A percentile compares a stretch with the other conserved stretches of the same genome.
Evolutionary conservation across 257 asterid genomes (phyloP).

Genomic region (Petunia axillaris): DNA sequence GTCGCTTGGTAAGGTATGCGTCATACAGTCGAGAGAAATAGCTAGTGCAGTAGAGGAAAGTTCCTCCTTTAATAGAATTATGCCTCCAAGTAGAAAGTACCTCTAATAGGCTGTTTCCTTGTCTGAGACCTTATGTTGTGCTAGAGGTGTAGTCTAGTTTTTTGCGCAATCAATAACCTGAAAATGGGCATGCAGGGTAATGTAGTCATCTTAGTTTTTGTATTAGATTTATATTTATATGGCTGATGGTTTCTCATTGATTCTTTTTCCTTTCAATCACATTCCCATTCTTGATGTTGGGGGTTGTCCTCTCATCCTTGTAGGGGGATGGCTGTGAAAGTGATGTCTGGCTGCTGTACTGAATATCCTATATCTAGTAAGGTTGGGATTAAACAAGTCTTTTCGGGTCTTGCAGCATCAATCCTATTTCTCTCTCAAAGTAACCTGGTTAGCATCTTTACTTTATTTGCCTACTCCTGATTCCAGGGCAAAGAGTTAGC

Average conservation of each 20-base stretch:
- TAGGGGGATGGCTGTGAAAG: slow-evolving; percentile 52
- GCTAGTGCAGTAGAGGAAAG: not conserved
- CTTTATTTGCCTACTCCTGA: slow-evolving; percentile 9
- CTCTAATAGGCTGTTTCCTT: not conserved
- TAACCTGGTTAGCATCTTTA: slow-evolving; percentile 60
- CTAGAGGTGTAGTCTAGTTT: not conserved
- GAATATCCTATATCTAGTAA: slow-evolving; percentile 42
- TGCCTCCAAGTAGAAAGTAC: not conserved
- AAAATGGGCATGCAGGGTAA: not conserved
- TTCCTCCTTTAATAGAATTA: not conserved
- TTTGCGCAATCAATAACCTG: not conserved
- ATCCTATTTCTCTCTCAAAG: slow-evolving; percentile 64
- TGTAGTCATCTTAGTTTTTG: not conserved
- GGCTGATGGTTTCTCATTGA: slow-evolving; percentile 25
- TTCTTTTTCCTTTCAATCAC: slow-evolving; percentile 1
- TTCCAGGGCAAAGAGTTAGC: not conserved
- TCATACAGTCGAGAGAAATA: not conserved
- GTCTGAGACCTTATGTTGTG: not conserved
- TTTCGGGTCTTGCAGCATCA: slow-evolving; percentile 85
- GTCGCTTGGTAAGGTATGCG: not conserved
- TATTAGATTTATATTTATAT: slow-evolving; percentile 7
- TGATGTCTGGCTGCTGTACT: slow-evolving; percentile 39
- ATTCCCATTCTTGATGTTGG: not conserved
- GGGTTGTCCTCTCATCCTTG: slow-evolving; percentile 8
- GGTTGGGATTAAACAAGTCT: slow-evolving; percentile 56